Evolutionary conservation across 2,329 filamentous ascomycete genomes (phyloP).

Genomic region (Beauveria varroae): DNA sequence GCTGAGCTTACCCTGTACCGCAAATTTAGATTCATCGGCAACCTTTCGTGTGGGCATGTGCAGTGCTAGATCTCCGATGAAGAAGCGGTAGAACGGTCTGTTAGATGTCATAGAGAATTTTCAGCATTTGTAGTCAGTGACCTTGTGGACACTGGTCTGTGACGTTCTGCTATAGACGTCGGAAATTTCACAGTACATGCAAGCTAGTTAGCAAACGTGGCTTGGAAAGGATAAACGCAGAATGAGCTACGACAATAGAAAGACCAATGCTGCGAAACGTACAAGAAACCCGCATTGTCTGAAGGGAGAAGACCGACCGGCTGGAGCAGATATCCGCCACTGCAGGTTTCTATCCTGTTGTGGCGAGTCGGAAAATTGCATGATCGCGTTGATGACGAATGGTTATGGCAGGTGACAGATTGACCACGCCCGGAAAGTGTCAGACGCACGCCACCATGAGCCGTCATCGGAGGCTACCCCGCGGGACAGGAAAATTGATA

Average conservation of each 20-base stretch:
- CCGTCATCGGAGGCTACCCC: conserved; percentile 7
- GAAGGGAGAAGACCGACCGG: neutral
- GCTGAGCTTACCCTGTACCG: neutral
- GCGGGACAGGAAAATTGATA: neutral
- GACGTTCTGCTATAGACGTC: too few relatives aligned
- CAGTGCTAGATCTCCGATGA: too few relatives aligned
- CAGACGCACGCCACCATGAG: neutral
- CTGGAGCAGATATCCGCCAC: neutral
- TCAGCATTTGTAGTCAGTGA: neutral
- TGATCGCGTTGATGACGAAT: neutral
- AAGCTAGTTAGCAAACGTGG: too few relatives aligned
- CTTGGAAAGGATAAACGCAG: too few relatives aligned
- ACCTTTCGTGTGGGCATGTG: neutral
- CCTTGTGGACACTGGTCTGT: neutral
- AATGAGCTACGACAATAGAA: too few relatives aligned
- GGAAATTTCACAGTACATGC: too few relatives aligned
- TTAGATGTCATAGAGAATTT: neutral
- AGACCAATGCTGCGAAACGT: too few relatives aligned
- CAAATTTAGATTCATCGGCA: neutral
- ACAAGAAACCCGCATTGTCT: neutral
- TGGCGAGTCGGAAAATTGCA: neutral
- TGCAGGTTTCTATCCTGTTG: neutral
- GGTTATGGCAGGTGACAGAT: conserved; percentile 3
- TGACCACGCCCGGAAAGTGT: neutral
- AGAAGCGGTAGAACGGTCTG: too few relatives aligned